A percentile compares a stretch with the other conserved stretches of the same genome.
These are phyloP conservation scores for Sphagnum contortum DNA, from an alignment of 225 moss, liverwort and hornwort species.

Conservation along the genomic window DNA sequence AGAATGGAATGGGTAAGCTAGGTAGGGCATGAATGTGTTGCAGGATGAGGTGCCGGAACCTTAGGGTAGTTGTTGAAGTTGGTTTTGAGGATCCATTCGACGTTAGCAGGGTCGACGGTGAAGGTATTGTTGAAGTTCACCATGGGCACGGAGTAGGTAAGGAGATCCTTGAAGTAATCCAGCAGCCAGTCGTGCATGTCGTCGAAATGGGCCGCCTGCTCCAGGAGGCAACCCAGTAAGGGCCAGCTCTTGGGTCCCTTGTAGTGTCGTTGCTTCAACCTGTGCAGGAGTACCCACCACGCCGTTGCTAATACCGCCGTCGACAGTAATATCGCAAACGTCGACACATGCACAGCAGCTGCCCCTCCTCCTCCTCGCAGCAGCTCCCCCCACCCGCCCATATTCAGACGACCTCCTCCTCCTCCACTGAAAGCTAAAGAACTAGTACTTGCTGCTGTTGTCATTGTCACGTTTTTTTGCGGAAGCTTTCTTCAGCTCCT, in stretches of 20 bases:
- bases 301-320: constrained; percentile 1
- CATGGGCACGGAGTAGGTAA: constrained; percentile 29
- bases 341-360: no score
- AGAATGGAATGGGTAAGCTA: no score
- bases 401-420: no score
- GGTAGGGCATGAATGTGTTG: not conserved
- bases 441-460: no score
- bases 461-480: no score
- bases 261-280: constrained; percentile 19
- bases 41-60: constrained; percentile 5
- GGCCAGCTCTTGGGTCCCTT: constrained; percentile 43
- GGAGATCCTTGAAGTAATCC: constrained; percentile 14
- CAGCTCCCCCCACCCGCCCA: no score
- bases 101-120: constrained; percentile 27
- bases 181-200: constrained; percentile 30
- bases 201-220: constrained; percentile 23
- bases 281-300: constrained; percentile 23
- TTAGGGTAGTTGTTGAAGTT: constrained; percentile 42
- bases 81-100: constrained; percentile 36
- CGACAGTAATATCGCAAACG: not conserved
- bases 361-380: no score
- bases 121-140: constrained; percentile 16
- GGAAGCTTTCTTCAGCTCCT: no score
- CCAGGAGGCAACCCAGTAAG: constrained; percentile 17
- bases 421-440: no score